Conservation (phyloP, 2,329 filamentous ascomycete genomes). For the Fusarium brachygibbosum region DNA sequence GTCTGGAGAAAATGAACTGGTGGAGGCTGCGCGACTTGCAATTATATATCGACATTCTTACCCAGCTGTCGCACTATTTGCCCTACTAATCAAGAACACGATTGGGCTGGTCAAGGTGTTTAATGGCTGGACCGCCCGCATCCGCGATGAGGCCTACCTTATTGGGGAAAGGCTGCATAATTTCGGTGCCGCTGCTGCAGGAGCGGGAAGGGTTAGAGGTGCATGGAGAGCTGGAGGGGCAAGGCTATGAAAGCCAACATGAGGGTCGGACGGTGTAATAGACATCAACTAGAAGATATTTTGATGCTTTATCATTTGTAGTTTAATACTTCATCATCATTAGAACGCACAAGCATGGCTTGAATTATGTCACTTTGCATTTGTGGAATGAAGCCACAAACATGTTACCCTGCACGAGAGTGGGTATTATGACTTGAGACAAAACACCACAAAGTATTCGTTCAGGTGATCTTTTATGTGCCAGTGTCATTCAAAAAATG, state of each 20-base stretch:
- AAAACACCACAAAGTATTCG: conserved; percentile 16
- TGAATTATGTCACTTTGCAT: conserved; percentile 21
- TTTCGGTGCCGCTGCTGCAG: conserved; percentile 72
- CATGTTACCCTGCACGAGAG: conserved; percentile 31
- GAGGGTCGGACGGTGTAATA: conserved; percentile 16
- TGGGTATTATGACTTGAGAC: conserved; percentile 13
- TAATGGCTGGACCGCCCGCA: conserved; percentile 81
- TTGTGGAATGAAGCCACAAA: conserved; percentile 24
- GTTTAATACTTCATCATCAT: conserved; percentile 6
- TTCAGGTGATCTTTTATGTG: conserved; percentile 19
- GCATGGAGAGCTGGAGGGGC: conserved; percentile 56
- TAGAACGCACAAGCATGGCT: conserved; percentile 15
- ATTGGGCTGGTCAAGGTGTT: conserved; percentile 72
- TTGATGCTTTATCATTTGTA: conserved; percentile 23
- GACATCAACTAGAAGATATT: conserved; percentile 6
- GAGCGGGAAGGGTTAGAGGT: conserved; percentile 52
- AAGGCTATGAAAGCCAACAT: conserved; percentile 45
- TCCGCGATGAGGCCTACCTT: conserved; percentile 94
- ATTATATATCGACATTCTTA: conserved; percentile 74
- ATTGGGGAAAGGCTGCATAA: conserved; percentile 97
- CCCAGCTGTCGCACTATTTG: conserved; percentile 70
- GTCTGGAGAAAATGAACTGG: conserved; percentile 42
- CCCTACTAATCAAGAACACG: conserved; percentile 58
- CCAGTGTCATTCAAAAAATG: neutral
- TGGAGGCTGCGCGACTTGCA: conserved; percentile 49